Evolutionary conservation across 345 rosid genomes (phyloP), one percentile per base, ranked within the genome.

Genomic region (Bruguiera parviflora): DNA sequence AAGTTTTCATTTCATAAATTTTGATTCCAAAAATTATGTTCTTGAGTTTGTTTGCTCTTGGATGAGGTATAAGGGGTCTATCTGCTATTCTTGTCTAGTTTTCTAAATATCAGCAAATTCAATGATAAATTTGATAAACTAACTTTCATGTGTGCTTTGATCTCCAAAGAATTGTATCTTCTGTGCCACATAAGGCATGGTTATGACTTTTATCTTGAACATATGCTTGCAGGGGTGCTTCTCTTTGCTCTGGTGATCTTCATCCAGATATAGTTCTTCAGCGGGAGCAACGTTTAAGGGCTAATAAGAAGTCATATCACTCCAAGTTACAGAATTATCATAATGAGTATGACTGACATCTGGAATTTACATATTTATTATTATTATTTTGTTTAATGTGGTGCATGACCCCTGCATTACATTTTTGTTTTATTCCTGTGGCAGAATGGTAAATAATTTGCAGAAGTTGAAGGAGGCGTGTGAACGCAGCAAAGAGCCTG

Each of bases 261-360:
- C 99, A 95, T 69, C 99, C 98, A 69, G 99, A 95, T 87, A 81
- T 78, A 52, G 73, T 92, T 61, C 75, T 85, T 68, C 79, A 58
- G 53, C 82, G 56, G 58, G 98, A 92, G 72, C 77, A 67, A 62
- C 25, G 68, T 66, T 71, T 86, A 65, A 92, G 82, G 85, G 80
- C 63, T 52, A 80, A 61, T 59, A 90, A 86, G 73, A 83, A 73
- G 69, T 79, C 71, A 63, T 82, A 90, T 77, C 84, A 86, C 77
- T 75, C 70, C 22, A 83, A 90, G 63, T 77, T 95, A 71, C 88
- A 83, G 77, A 85, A 84, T 53, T 95, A 95, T 73, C 98, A 92
- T 68, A 61, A 75, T 73, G 89, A 85, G 99, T 95, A 95, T 76
- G 96, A 74, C 28, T 6, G 29, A 53, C 35, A 19, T 67, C 9